Conservation (phyloP, 2,329 filamentous ascomycete genomes). For the Pyricularia pennisetigena region DNA sequence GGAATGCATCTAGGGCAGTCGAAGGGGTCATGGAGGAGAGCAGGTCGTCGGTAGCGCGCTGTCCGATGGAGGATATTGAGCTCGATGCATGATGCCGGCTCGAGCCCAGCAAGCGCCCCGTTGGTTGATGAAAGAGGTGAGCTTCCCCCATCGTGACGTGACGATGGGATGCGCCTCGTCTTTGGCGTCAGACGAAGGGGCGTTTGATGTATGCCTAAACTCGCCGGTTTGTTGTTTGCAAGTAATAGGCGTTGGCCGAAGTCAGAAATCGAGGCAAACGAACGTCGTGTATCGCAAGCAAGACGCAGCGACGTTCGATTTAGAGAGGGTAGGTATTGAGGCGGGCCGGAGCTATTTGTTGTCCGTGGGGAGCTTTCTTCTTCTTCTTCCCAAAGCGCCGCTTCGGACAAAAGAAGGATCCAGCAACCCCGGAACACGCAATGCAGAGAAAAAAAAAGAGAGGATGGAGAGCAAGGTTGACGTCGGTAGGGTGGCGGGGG, state of each 20-base stretch:
- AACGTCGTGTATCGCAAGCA: neutral
- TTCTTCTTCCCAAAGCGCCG: neutral
- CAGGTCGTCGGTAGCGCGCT: constrained; percentile 43
- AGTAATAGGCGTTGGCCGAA: neutral
- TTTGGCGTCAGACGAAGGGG: neutral
- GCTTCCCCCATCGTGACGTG: constrained; percentile 24
- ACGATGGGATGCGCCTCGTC: neutral
- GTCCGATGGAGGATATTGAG: constrained; percentile 35
- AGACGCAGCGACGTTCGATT: neutral
- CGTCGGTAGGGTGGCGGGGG: neutral
- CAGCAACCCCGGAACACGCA: neutral
- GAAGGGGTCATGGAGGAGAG: constrained; percentile 51
- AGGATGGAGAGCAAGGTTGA: neutral
- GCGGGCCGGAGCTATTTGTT: neutral
- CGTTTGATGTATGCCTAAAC: neutral
- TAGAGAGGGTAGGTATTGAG: neutral
- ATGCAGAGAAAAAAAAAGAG: neutral
- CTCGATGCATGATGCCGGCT: constrained; percentile 29
- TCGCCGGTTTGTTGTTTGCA: neutral
- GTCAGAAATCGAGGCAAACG: neutral
- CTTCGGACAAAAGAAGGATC: neutral
- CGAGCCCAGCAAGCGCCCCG: constrained; percentile 24
- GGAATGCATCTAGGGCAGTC: constrained; percentile 50
- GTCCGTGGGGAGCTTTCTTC: neutral
- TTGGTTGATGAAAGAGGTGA: constrained; percentile 21